These are phyloP conservation scores for Phoenix roebelenii DNA, from an alignment of 176 grass and related monocot genomes.

Conservation along the genomic window DNA sequence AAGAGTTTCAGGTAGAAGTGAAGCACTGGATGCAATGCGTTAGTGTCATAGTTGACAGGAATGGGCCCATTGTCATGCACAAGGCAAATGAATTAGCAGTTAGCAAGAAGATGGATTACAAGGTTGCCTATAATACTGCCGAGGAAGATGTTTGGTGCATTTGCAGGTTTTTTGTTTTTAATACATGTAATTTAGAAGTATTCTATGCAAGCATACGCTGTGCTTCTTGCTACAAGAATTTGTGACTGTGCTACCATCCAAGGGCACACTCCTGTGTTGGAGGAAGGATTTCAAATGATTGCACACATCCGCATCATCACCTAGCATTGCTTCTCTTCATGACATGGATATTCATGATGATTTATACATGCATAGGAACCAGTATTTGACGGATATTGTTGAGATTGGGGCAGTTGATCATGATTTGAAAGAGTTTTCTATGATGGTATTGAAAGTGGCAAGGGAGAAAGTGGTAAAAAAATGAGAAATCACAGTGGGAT, in stretches of 20 bases:
- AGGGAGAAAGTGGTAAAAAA: background rate
- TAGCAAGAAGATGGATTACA: background rate
- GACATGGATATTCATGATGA: slow-evolving; percentile 1
- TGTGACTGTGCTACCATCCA: background rate
- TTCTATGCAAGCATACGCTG: background rate
- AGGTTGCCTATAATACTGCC: background rate
- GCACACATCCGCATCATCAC: background rate
- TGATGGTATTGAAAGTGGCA: background rate
- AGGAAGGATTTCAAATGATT: slow-evolving; percentile 7
- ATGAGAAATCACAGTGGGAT: background rate
- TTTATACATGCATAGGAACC: background rate
- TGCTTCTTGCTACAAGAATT: background rate
- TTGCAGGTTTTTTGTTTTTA: background rate
- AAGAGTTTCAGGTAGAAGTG: background rate
- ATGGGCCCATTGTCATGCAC: background rate
- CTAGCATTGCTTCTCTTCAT: background rate
- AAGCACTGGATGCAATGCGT: slow-evolving; percentile 1
- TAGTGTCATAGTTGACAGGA: background rate
- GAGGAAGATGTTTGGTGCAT: background rate
- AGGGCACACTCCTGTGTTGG: background rate
- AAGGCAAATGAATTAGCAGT: background rate
- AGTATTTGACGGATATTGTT: background rate
- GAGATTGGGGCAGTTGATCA: background rate
- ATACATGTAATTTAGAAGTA: background rate
- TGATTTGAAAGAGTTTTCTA: background rate